Conservation (phyloP, 345 rosid species). For the Eucalyptus paniculata region DNA sequence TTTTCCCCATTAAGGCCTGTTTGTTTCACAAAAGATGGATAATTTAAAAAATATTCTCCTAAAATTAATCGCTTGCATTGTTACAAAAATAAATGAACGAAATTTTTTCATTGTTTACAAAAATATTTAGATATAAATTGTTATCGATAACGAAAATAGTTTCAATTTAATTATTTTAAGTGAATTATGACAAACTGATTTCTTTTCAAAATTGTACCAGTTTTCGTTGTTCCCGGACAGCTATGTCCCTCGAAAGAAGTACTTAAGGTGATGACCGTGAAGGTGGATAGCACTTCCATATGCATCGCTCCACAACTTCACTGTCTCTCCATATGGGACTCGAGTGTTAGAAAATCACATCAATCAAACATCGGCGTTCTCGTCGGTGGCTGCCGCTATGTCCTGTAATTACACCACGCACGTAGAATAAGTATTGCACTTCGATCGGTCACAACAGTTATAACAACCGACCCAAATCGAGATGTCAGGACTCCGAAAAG, state of each 20-base stretch:
- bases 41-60: no score
- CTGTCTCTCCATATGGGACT: background rate
- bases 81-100: no score
- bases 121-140: no score
- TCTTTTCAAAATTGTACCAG: background rate
- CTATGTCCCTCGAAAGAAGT: background rate
- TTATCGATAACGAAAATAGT: rapidly evolving
- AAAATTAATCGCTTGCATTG: no score
- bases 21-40: no score
- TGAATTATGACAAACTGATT: background rate
- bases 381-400: background rate
- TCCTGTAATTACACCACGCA: background rate
- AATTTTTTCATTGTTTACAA: rapidly evolving
- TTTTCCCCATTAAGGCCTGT: no score
- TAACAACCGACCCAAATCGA: background rate
- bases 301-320: background rate
- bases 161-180: no score
- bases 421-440: no score
- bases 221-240: background rate
- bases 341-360: background rate
- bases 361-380: background rate
- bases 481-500: background rate
- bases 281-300: background rate
- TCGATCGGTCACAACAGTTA: background rate
- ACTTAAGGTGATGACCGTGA: background rate